Evolutionary conservation across 768 basidiomycete genomes (phyloP).

Genomic region (Lactifluus piperatus): DNA sequence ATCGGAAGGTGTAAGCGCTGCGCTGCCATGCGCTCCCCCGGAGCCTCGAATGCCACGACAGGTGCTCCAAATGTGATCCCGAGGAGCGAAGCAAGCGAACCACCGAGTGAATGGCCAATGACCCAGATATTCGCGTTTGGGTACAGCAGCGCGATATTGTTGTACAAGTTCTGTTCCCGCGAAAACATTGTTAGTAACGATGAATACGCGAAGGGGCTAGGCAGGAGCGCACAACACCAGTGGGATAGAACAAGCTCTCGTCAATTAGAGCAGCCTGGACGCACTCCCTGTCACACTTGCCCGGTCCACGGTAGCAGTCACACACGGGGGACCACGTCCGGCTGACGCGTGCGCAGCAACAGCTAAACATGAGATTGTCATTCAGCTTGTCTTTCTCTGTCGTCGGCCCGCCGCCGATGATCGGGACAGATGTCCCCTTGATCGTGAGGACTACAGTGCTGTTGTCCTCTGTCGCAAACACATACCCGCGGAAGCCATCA

Average conservation of each 20-base stretch:
- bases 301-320: constrained; percentile 66
- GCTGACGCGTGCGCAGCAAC: constrained; percentile 93
- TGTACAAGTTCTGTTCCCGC: constrained; percentile 68
- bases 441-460: constrained; percentile 80
- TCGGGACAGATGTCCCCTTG: constrained; percentile 92
- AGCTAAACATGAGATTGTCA: constrained; percentile 92
- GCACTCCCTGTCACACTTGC: constrained; percentile 75
- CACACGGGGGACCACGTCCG: constrained; percentile 93
- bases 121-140: constrained; percentile 88
- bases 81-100: constrained; percentile 73
- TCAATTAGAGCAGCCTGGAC: constrained; percentile 68
- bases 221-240: constrained; percentile 57
- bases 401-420: constrained; percentile 75
- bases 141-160: constrained; percentile 87
- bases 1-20: constrained; percentile 77
- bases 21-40: constrained; percentile 54
- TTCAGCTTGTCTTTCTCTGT: constrained; percentile 86
- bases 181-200: not conserved
- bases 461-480: constrained; percentile 80
- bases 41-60: constrained; percentile 84
- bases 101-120: constrained; percentile 79
- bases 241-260: constrained; percentile 81
- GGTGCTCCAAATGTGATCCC: constrained; percentile 90
- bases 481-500: constrained; percentile 88
- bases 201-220: too few relatives aligned